Percentiles rank a stretch among this genome's conserved stretches.
phyloP scores from a whole-genome alignment of 1,139 yeast genomes.

The Hanseniaspora sp. region DNA sequence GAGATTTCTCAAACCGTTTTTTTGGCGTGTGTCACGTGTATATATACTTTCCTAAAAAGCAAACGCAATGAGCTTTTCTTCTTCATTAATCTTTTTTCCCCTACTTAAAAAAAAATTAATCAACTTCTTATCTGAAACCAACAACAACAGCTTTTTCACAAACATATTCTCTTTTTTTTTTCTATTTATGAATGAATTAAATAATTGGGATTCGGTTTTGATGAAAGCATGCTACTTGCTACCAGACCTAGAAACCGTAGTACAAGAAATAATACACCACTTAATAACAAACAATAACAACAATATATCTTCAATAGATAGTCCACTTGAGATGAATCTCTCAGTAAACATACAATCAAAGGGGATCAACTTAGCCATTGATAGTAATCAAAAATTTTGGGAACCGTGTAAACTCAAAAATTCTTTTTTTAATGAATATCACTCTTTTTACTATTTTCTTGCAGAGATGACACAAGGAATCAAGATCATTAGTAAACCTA shows the following conservation, averaged over 20 bases:
- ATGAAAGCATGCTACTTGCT: constrained; percentile 1
- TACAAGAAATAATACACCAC: not conserved
- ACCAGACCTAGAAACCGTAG: not conserved
- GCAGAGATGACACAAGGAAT: not conserved
- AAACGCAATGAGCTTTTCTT: too few relatives aligned
- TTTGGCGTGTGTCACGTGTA: too few relatives aligned
- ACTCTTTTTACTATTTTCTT: not conserved
- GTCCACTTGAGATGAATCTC: not conserved
- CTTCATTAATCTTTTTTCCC: too few relatives aligned
- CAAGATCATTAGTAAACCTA: not conserved
- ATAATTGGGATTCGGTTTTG: not conserved
- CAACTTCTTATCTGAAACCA: too few relatives aligned
- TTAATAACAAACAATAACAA: not conserved
- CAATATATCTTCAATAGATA: not conserved
- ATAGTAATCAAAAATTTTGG: constrained; percentile 4
- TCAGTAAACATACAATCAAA: not conserved
- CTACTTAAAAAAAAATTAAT: too few relatives aligned
- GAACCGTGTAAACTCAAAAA: not conserved
- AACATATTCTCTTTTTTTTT: too few relatives aligned
- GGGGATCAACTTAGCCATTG: not conserved
- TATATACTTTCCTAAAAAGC: too few relatives aligned
- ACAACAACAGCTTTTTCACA: too few relatives aligned
- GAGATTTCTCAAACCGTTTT: too few relatives aligned
- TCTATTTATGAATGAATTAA: not conserved
- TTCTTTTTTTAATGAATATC: not conserved